Percentiles rank a stretch among this genome's conserved stretches.
phyloP scores from a whole-genome alignment of 257 asterid genomes.

The Fraxinus anomala region DNA sequence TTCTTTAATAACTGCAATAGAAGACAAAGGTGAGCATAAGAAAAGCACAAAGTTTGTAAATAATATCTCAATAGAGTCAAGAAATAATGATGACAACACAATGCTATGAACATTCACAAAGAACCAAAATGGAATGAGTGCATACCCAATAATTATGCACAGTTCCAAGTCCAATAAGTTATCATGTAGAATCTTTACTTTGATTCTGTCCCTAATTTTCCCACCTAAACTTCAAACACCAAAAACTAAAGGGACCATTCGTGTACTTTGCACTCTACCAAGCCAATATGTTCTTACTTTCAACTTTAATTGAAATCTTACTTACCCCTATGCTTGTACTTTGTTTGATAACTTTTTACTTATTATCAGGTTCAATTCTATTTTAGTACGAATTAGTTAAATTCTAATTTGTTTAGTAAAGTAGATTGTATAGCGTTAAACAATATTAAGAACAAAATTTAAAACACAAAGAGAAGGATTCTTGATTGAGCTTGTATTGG shows the following conservation, averaged over 20 bases:
- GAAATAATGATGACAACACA: conserved; percentile 29
- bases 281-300: conserved; percentile 18
- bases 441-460: background rate
- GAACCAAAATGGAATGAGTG: conserved; percentile 37
- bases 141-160: conserved; percentile 17
- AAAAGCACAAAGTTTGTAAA: background rate
- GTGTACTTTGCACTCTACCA: conserved; percentile 29
- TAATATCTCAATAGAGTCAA: conserved; percentile 4
- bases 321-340: background rate
- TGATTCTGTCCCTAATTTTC: conserved; percentile 32
- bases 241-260: conserved; percentile 19
- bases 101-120: conserved; percentile 32
- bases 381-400: background rate
- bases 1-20: too few relatives aligned
- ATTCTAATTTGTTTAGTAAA: background rate
- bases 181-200: conserved; percentile 35
- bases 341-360: background rate
- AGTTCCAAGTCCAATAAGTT: conserved; percentile 29
- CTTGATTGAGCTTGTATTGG: too few relatives aligned
- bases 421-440: too few relatives aligned
- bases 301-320: background rate
- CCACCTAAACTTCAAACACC: conserved; percentile 26
- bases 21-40: background rate
- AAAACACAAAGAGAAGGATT: background rate
- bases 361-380: background rate